Evolutionary conservation across 2,329 filamentous ascomycete species (phyloP).

Genomic region (Penicillium psychrosexuale): DNA sequence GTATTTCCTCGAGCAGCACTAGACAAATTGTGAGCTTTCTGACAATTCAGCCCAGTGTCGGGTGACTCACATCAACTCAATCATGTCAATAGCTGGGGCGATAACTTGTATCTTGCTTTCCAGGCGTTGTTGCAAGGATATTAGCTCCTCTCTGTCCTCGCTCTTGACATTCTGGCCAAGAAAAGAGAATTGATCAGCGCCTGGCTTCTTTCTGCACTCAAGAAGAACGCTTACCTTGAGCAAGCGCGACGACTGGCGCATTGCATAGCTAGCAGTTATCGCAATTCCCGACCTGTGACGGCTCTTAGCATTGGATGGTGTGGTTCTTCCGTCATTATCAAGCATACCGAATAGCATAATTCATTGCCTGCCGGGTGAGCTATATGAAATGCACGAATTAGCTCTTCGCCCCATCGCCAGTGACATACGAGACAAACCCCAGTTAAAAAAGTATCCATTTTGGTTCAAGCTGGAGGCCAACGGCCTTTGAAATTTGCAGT

Average conservation of each 20-base stretch:
- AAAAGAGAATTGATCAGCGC: conserved; percentile 3
- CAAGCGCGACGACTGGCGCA: conserved; percentile 74
- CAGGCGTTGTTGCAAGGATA: conserved; percentile 67
- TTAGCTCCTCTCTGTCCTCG: conserved; percentile 67
- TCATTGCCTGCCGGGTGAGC: conserved; percentile 77
- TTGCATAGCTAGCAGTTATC: conserved; percentile 79
- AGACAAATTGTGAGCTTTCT: background rate
- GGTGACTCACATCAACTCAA: conserved; percentile 71
- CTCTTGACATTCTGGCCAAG: conserved; percentile 62
- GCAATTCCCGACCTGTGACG: conserved; percentile 67
- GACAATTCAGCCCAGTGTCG: background rate
- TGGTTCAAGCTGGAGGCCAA: conserved; percentile 22
- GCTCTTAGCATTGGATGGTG: conserved; percentile 6
- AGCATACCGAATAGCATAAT: conserved; percentile 72
- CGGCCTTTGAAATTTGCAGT: background rate
- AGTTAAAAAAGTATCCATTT: conserved; percentile 68
- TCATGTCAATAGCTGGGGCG: conserved; percentile 85
- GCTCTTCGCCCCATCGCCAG: conserved; percentile 15
- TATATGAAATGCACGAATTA: conserved; percentile 30
- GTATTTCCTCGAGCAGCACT: conserved; percentile 71
- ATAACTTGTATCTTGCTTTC: conserved; percentile 88
- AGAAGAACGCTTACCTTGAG: conserved; percentile 55
- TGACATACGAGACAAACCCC: conserved; percentile 47
- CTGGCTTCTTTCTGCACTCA: background rate
- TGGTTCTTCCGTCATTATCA: background rate